Evolutionary conservation across 306 rosid genomes (phyloP), one percentile per base, ranked within the genome.

Genomic region (Erythrophleum fordii): DNA sequence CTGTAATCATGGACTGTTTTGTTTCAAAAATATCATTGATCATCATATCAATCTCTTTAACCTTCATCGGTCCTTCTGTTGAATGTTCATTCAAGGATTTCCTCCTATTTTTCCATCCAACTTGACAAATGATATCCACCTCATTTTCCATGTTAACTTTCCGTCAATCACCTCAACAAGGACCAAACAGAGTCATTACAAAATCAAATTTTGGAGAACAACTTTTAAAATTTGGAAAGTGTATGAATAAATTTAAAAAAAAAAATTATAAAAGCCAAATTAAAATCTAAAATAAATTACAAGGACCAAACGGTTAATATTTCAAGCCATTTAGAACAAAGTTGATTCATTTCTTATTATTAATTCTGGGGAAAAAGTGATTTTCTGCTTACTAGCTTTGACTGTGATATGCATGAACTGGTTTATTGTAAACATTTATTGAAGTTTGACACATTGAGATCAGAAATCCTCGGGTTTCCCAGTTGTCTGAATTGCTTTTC

Each of bases 401-500:
- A 59, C 66, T 59, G 66, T 28, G 26, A 7, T 5, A 5, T 58
- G 60, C 60, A 20, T 55, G 61, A 11, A 29, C n/a, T 59, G 12
- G 37, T 7, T 59, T 11, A 20, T 59, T 35, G 23, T 4, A 17
- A 37, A 11, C 48, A 73, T 16, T 73, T 51, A 73, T 34, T 52
- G 66, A 51, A 73, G 48, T 73, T 70, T 16, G 75, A 8, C 20
- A 17, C 23, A 39, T 66, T 58, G 66, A 55, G 51, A 25, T 39
- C 28, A 41, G 17, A 58, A 79, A n/a, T 60, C 65, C 67, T 68
- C 44, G 29, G 56, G 65, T 46, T 12, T 73, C 60, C 3, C 69
- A 11, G 8, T 75, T 18, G 77, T 74, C 61, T 69, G 35, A 31
- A 0, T 20, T 71, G 72, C 46, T 85, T 75, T 73, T 79, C 11